phyloP scores from a whole-genome alignment of 2,329 filamentous ascomycete genomes.

The Pseudopyrenochaeta lycopersici region DNA sequence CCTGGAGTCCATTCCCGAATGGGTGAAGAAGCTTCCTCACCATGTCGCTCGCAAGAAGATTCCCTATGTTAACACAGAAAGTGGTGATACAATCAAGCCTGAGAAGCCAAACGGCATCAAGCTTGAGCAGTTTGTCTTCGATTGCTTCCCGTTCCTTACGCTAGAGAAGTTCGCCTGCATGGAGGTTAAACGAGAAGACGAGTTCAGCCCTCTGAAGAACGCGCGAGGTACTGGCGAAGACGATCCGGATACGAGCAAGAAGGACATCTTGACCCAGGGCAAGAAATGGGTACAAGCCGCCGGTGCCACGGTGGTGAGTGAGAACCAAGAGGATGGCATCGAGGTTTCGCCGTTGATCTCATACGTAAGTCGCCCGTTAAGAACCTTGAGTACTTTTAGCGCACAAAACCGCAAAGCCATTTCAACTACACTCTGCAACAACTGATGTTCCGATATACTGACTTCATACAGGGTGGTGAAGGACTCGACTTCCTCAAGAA shows the following conservation, averaged over 20 bases:
- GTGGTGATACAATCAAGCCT: conserved; percentile 84
- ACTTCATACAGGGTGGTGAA: conserved; percentile 64
- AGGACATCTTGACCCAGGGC: conserved; percentile 89
- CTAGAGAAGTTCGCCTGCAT: conserved; percentile 93
- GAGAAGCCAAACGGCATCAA: conserved; percentile 98
- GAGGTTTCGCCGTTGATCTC: conserved; percentile 93
- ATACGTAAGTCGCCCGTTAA: conserved; percentile 74
- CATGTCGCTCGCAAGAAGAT: conserved; percentile 99
- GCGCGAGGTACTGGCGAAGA: conserved; percentile 83
- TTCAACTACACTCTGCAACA: not conserved
- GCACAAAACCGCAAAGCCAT: not conserved
- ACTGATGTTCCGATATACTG: not conserved
- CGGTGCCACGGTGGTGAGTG: conserved; percentile 76
- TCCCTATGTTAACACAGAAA: conserved; percentile 78
- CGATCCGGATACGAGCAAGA: conserved; percentile 90
- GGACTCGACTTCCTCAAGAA: conserved; percentile 69
- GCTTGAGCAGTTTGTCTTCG: conserved; percentile 98
- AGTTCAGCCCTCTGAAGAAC: conserved; percentile 98
- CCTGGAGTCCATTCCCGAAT: conserved; percentile 87
- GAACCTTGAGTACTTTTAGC: not conserved
- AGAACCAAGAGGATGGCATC: conserved; percentile 67
- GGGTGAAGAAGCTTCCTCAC: conserved; percentile 87
- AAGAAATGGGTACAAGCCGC: conserved; percentile 83
- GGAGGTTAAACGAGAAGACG: conserved; percentile 95
- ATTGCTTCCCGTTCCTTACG: conserved; percentile 90